Percentiles rank a stretch among this genome's conserved stretches.
Evolutionary conservation across 2,329 filamentous ascomycete species (phyloP).

Genomic region (Ophiocordyceps camponoti-floridani): DNA sequence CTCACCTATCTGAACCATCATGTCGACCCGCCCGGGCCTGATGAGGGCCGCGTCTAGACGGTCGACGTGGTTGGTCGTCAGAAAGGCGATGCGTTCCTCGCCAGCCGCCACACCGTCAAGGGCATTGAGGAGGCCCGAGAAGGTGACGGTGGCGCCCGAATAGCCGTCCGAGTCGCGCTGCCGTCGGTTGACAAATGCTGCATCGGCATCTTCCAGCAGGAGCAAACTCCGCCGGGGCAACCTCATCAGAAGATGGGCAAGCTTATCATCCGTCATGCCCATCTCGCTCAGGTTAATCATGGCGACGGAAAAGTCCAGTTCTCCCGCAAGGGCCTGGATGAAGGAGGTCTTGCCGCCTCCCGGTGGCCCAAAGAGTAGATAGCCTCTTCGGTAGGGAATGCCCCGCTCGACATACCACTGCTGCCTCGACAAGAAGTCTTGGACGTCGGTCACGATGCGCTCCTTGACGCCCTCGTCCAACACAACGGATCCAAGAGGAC

Average conservation of each 20-base stretch:
- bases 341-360: slow-evolving; percentile 92
- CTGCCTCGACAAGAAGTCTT: slow-evolving; percentile 61
- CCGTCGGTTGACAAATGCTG: slow-evolving; percentile 69
- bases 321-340: slow-evolving; percentile 86
- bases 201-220: slow-evolving; percentile 78
- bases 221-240: slow-evolving; percentile 69
- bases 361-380: slow-evolving; percentile 75
- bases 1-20: slow-evolving; percentile 80
- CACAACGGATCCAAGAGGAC: slow-evolving; percentile 76
- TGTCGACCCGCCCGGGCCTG: slow-evolving; percentile 79
- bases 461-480: slow-evolving; percentile 73
- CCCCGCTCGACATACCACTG: slow-evolving; percentile 91
- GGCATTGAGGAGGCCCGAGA: slow-evolving; percentile 75
- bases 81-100: slow-evolving; percentile 82
- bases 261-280: slow-evolving; percentile 74
- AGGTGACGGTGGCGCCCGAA: slow-evolving; percentile 74
- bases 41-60: slow-evolving; percentile 78
- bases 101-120: slow-evolving; percentile 86
- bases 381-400: slow-evolving; percentile 80
- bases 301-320: slow-evolving; percentile 80
- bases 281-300: slow-evolving; percentile 83
- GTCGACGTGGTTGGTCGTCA: slow-evolving; percentile 90
- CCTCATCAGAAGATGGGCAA: slow-evolving; percentile 74
- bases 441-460: slow-evolving; percentile 59
- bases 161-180: slow-evolving; percentile 70